Conservation (phyloP, 208 protist species). For the Trichomonas vaginalis region DNA sequence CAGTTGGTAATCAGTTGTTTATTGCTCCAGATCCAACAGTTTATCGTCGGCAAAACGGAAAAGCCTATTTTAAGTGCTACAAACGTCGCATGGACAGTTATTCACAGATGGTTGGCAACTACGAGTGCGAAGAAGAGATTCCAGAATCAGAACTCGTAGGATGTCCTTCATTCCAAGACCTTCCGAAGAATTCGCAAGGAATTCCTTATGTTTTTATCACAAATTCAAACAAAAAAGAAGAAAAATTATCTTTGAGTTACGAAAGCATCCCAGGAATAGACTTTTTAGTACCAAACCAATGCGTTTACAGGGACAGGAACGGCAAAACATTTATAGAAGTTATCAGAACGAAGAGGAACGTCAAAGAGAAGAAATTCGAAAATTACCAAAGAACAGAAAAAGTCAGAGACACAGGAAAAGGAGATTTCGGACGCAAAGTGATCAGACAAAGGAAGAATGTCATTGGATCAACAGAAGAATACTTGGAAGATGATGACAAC, state of each 20-base stretch:
- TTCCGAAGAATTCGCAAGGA: neutral
- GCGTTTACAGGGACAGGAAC: neutral
- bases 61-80: neutral
- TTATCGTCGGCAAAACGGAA: neutral
- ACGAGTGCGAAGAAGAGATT: neutral
- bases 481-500: neutral
- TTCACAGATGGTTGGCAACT: neutral
- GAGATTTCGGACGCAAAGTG: neutral
- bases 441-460: neutral
- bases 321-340: neutral
- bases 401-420: neutral
- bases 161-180: neutral
- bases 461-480: neutral
- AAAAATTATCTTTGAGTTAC: neutral
- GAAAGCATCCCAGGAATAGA: neutral
- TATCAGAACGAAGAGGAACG: neutral
- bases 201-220: neutral
- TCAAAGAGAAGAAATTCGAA: neutral
- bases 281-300: neutral
- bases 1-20: neutral
- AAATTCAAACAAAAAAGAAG: neutral
- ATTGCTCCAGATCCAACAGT: neutral
- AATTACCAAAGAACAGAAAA: neutral
- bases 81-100: neutral
- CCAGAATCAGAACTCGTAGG: neutral